These are phyloP conservation scores for Boletellus sp. DNA, from an alignment of 768 basidiomycete genomes.

Conservation along the genomic window DNA sequence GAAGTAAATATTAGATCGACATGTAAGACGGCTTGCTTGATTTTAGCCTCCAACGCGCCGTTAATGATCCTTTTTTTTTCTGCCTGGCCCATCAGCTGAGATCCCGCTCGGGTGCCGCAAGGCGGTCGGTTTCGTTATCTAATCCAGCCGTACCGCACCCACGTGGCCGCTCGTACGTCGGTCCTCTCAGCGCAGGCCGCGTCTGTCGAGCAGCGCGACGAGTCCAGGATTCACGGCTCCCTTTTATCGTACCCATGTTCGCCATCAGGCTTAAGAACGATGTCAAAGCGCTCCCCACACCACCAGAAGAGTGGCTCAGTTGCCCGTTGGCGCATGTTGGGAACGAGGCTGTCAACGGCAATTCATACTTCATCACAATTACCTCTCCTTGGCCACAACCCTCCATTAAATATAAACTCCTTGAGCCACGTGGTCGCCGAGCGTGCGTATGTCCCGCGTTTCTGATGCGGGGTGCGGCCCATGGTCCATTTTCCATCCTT, in stretches of 20 bases:
- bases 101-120: slow-evolving; percentile 20
- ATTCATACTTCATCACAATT: slow-evolving; percentile 22
- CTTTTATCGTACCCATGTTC: not conserved
- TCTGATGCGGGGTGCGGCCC: slow-evolving; percentile 5
- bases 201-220: slow-evolving; percentile 2
- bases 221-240: not conserved
- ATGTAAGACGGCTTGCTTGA: slow-evolving; percentile 18
- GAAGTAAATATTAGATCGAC: slow-evolving; percentile 43
- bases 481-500: not conserved
- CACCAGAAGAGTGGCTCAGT: slow-evolving; percentile 14
- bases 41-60: slow-evolving; percentile 12
- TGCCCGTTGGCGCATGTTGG: slow-evolving; percentile 23
- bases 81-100: slow-evolving; percentile 17
- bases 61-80: slow-evolving; percentile 21
- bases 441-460: slow-evolving; percentile 8
- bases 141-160: slow-evolving; percentile 20
- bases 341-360: slow-evolving; percentile 27
- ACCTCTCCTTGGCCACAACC: slow-evolving; percentile 22
- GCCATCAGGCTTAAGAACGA: not conserved
- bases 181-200: not conserved
- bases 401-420: slow-evolving; percentile 13
- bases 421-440: slow-evolving; percentile 17
- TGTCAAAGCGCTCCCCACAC: slow-evolving; percentile 1
- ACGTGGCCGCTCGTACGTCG: slow-evolving; percentile 12
- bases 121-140: slow-evolving; percentile 22